Base-by-base conservation (phyloP, 2,329 filamentous ascomycete species). In the Sporothrix schenckii region DNA sequence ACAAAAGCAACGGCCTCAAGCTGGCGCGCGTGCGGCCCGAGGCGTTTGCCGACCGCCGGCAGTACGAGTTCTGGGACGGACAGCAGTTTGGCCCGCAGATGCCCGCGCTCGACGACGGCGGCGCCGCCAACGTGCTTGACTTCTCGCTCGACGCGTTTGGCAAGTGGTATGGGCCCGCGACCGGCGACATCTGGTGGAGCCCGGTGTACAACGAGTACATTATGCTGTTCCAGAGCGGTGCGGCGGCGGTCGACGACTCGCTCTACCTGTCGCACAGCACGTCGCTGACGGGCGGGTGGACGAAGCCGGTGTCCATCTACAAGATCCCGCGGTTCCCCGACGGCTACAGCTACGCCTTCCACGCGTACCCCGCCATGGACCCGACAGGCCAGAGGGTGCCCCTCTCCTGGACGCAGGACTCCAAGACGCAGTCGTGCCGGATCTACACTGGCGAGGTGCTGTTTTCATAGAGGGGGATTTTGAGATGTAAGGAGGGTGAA, bases 101-200 rank as follows among this genome's bases (percentile, higher is more conserved):
- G 71, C 73, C 73, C 24, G 67, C 54, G 5, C 19, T 47, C 9
- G 34, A 70, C 24, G 73, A 73, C 61, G 60, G 53, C 53, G 73
- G 73, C 27, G 24, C 10, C 4, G 72, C 73, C 66, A 74, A 70
- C 19, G 73, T 73, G 19, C 44, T 74, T 4, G 4, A n/a, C 30
- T 73, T 67, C 66, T 71, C 72, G 30, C 66, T 65, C 19, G 70
- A 73, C 3, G 54, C 10, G 5, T 74, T 74, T 50, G 73, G 73
- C 63, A 74, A 74, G 70, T 56, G 71, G 49, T 74, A 72, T 34
- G 73, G 73, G 1, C 72, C 73, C 2, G 71, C 70, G 5, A 27
- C 72, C 13, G 72, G 73, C 54, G 73, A 74, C 34, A 47, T 74
- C 9, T 74, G 73, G 58, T 74, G 73, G 73, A 73, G 71, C 60